Percentiles rank a stretch among this genome's conserved stretches.
phyloP scores from a whole-genome alignment of 2,329 filamentous ascomycete genomes.

The Plenodomus tracheiphilus region DNA sequence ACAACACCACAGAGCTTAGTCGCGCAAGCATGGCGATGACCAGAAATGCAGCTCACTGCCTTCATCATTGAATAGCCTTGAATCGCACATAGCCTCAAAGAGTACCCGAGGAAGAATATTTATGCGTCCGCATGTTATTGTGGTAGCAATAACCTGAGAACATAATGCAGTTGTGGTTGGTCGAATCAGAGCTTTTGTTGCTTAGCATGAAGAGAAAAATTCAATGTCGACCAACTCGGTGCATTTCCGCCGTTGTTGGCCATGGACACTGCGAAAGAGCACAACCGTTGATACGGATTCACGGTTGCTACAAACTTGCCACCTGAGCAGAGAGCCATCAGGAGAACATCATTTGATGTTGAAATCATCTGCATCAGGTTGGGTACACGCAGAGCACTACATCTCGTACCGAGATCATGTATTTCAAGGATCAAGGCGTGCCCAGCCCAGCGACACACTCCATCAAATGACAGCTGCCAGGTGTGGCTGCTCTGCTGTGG shows the following conservation, averaged over 20 bases:
- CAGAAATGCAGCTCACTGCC: not conserved
- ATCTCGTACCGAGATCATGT: not conserved
- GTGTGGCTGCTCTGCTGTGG: not conserved
- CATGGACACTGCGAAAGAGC: not conserved
- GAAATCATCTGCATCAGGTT: not conserved
- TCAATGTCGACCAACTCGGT: too few relatives aligned
- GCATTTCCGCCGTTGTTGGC: too few relatives aligned
- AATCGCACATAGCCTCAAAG: not conserved
- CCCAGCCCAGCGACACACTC: not conserved
- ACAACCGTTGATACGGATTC: too few relatives aligned
- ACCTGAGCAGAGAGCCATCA: not conserved
- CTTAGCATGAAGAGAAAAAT: too few relatives aligned
- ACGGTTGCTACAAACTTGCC: not conserved
- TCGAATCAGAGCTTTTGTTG: too few relatives aligned
- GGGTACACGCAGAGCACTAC: not conserved
- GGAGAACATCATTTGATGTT: not conserved
- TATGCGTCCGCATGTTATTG: too few relatives aligned
- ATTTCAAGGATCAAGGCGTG: not conserved
- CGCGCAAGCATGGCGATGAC: not conserved
- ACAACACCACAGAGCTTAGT: conserved; percentile 15
- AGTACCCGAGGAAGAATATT: too few relatives aligned
- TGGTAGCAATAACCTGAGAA: too few relatives aligned
- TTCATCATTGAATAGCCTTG: not conserved
- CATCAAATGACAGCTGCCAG: not conserved
- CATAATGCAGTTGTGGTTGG: too few relatives aligned